phyloP scores from a whole-genome alignment of 2,329 filamentous ascomycete genomes.

The Aureobasidium sp. region DNA sequence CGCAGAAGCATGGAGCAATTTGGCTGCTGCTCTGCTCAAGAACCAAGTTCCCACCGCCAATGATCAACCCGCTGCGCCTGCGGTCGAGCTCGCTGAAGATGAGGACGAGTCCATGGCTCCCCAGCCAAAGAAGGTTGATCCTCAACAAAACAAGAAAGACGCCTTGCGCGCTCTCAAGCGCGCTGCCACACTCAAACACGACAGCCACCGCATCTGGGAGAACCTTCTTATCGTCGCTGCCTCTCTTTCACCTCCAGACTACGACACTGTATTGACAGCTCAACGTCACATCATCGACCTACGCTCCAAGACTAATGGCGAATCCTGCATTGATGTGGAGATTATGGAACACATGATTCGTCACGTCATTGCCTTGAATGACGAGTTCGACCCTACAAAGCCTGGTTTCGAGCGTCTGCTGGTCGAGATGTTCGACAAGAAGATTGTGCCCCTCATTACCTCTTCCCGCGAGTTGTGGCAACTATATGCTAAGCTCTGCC shows the following conservation, averaged over 20 bases:
- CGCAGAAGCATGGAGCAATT: slow-evolving; percentile 89
- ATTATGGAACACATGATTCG: slow-evolving; percentile 64
- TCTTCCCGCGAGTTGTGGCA: slow-evolving; percentile 67
- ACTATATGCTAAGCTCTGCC: slow-evolving; percentile 60
- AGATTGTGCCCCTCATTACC: slow-evolving; percentile 77
- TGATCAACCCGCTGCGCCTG: background rate
- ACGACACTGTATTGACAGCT: slow-evolving; percentile 66
- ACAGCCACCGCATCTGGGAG: slow-evolving; percentile 92
- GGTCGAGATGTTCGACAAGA: slow-evolving; percentile 62
- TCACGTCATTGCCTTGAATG: slow-evolving; percentile 51
- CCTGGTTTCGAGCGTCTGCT: slow-evolving; percentile 52
- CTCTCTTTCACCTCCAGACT: slow-evolving; percentile 65
- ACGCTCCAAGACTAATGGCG: slow-evolving; percentile 55
- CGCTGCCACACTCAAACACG: slow-evolving; percentile 71
- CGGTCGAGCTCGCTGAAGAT: slow-evolving; percentile 19
- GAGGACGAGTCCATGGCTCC: slow-evolving; percentile 25
- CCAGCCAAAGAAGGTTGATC: slow-evolving; percentile 23
- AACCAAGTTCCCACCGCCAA: slow-evolving; percentile 14
- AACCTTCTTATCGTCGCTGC: slow-evolving; percentile 85
- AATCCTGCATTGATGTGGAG: slow-evolving; percentile 67
- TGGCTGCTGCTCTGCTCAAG: slow-evolving; percentile 68
- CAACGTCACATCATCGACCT: slow-evolving; percentile 69
- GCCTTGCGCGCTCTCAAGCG: slow-evolving; percentile 79
- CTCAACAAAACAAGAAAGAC: slow-evolving; percentile 57
- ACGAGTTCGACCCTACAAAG: slow-evolving; percentile 33